Evolutionary conservation across 345 rosid genomes (phyloP), one percentile per base, ranked within the genome.

Genomic region (Salix purpurea): DNA sequence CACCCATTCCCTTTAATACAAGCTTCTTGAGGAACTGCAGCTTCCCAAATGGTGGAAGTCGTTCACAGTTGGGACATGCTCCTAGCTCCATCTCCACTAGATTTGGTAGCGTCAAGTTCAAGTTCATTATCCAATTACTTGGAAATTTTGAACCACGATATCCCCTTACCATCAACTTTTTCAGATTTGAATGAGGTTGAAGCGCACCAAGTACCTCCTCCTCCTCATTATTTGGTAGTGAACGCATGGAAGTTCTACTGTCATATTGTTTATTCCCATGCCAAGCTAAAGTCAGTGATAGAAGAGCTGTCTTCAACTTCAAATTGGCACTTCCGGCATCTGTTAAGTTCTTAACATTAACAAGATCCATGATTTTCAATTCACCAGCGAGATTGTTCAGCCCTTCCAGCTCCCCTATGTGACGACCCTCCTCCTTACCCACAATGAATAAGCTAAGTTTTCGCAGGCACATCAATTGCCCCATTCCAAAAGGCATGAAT

Each of bases 291-390:
- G 0, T 0, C 50, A 80, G 37, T 13, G 37, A 44, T 5, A 1
- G 15, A 14, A 79, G 78, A 56, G 73, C 52, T 65, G 24, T 34
- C 56, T 83, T 79, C 54, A 4, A 30, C 7, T 32, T 16, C 77
- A 82, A 24, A 28, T 82, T 72, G 24, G 80, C 80, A 70, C 73
- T 44, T 24, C 15, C 24, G 5, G 82, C 79, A 71, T 69, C 71
- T 76, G 32, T 7, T 32, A 44, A 54, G 32, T 42, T 50, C 42
- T 61, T 16, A 7, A 60, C 52, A 18, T 60, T 60, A 0, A 60
- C 34, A 18, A 72, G 77, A 21, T 65, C 30, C 34, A 19, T 30
- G 16, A 82, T 52, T n/a, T 4, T n/a, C 30, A 79, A 54, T 16
- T 68, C 40, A 23, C 71, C 77, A 14, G 13, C 70, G 19, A 11